These are phyloP conservation scores for Mycotypha africana DNA, from an alignment of 371 early-diverging fungal species.

Conservation along the genomic window DNA sequence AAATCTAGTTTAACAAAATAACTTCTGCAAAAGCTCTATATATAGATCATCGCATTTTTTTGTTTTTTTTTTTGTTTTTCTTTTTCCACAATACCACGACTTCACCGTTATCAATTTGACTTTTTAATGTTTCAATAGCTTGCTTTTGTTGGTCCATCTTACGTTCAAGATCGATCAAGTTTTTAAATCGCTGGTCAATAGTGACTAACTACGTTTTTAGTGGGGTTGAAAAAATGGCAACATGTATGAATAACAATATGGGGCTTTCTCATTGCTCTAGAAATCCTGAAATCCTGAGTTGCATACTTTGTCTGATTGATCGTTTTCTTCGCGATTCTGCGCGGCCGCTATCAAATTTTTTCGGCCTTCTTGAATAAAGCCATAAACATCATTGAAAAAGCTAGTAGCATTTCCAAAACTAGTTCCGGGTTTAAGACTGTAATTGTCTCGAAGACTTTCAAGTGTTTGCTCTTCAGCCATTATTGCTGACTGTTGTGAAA, in stretches of 20 bases:
- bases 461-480: no score
- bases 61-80: no score
- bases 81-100: no score
- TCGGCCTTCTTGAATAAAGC: conserved; percentile 5
- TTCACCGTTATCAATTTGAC: conserved; percentile 1
- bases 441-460: no score
- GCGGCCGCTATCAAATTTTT: conserved; percentile 1
- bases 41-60: no score
- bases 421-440: no score
- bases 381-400: not conserved
- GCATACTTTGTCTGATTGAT: conserved; percentile 1
- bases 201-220: no score
- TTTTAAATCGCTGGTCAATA: no score
- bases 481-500: no score
- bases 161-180: conserved; percentile 9
- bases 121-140: not conserved
- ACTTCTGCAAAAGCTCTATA: no score
- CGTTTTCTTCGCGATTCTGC: conserved; percentile 7
- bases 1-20: no score
- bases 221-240: conserved; percentile 4
- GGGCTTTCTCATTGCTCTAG: not conserved
- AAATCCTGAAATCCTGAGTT: not conserved
- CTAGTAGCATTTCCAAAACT: no score
- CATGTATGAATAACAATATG: not conserved
- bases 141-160: conserved; percentile 1